Conservation (phyloP, 2,329 filamentous ascomycete species). For the Coniochaeta sp. region DNA sequence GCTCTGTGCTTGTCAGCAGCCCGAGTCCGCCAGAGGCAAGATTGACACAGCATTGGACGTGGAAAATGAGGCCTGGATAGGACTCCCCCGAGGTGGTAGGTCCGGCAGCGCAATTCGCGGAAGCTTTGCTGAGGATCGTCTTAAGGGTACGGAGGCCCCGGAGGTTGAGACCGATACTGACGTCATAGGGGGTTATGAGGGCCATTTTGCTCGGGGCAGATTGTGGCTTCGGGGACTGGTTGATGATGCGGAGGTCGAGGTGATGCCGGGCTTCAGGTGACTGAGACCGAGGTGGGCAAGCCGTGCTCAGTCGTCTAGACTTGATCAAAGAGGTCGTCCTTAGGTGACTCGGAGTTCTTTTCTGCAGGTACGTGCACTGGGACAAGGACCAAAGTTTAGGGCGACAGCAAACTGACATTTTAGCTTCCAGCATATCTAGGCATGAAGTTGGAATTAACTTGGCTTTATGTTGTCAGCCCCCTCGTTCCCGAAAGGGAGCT, state of each 20-base stretch:
- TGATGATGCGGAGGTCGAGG: neutral
- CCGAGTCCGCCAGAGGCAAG: neutral
- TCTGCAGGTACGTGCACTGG: too few relatives aligned
- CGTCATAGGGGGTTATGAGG: neutral
- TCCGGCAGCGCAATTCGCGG: neutral
- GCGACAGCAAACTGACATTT: too few relatives aligned
- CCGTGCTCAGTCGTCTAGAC: too few relatives aligned
- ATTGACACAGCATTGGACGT: neutral
- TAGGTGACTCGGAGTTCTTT: too few relatives aligned
- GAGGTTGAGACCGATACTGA: neutral
- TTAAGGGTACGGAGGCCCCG: neutral
- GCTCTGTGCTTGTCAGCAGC: neutral
- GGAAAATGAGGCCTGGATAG: neutral
- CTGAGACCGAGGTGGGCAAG: too few relatives aligned
- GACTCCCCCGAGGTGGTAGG: neutral
- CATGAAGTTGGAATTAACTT: too few relatives aligned
- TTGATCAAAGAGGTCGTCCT: too few relatives aligned
- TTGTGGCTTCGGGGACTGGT: neutral
- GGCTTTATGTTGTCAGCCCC: too few relatives aligned
- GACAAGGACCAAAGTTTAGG: too few relatives aligned
- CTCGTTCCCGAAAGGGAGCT: too few relatives aligned
- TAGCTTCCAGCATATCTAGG: too few relatives aligned
- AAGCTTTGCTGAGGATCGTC: neutral
- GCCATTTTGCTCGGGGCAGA: neutral
- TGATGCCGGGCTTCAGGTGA: too few relatives aligned